Conservation (phyloP, 257 asterid species). For the Gentiana dahurica region DNA sequence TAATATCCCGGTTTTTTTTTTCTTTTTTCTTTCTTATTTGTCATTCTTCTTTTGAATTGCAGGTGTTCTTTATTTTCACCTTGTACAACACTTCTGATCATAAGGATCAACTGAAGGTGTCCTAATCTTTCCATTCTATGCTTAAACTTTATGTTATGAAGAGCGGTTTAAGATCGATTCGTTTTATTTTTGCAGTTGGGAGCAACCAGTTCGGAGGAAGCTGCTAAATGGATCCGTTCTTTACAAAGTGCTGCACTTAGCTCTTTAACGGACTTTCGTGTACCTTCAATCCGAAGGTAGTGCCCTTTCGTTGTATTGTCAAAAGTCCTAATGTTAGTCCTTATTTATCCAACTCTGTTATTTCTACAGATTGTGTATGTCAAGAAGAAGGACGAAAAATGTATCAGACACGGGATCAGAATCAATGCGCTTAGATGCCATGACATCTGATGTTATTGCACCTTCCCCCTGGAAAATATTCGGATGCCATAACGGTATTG, state of each 20-base stretch:
- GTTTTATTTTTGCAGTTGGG: slow-evolving; percentile 47
- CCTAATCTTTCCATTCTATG: slow-evolving; percentile 4
- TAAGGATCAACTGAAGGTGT: slow-evolving; percentile 68
- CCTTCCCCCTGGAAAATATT: slow-evolving; percentile 92
- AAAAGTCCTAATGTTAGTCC: no score
- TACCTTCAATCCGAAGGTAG: slow-evolving; percentile 53
- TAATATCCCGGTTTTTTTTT: background rate
- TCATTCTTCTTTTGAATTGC: slow-evolving; percentile 16
- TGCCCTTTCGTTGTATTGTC: slow-evolving; percentile 55
- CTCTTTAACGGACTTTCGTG: slow-evolving; percentile 26
- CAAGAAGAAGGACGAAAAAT: slow-evolving; percentile 39
- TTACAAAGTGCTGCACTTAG: slow-evolving; percentile 53
- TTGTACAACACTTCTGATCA: slow-evolving; percentile 66
- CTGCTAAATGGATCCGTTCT: slow-evolving; percentile 64
- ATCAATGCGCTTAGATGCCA: slow-evolving; percentile 42
- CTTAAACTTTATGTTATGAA: background rate
- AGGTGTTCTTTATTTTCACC: slow-evolving; percentile 35
- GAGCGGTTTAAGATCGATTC: slow-evolving; percentile 1
- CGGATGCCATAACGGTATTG: slow-evolving; percentile 69
- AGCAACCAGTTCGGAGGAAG: slow-evolving; percentile 83
- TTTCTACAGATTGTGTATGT: slow-evolving; percentile 42
- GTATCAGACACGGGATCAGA: slow-evolving; percentile 27
- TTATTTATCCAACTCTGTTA: background rate
- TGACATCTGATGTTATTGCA: slow-evolving; percentile 69
- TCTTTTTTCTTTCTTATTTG: background rate